Evolutionary conservation across 2,329 filamentous ascomycete genomes (phyloP), one percentile per base, ranked within the genome.

Genomic region (Verticillium dahliae): DNA sequence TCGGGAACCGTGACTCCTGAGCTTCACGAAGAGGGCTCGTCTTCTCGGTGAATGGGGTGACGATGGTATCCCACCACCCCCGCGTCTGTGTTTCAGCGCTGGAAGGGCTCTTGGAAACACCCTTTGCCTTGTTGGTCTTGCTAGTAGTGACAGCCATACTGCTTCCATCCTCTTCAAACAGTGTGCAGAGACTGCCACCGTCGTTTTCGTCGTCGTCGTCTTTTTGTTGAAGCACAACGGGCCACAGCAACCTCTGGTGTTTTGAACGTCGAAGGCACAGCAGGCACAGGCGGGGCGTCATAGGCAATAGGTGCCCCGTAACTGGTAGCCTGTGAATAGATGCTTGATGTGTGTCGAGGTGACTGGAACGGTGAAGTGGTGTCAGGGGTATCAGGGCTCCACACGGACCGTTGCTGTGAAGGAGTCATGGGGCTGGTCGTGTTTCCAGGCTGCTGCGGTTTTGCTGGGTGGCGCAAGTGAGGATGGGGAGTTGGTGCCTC

Each of bases 1-100:
- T 35, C 15, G n/a, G 15, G 4, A 35, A 15, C 11, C 70, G 65
- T 62, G 58, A 68, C 58, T 65, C 65, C 34, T 58, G 55, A 27
- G 60, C 57, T 33, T 61, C 58, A 10, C 56, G 58, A 11, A 63
- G 9, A 15, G 64, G 65, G 50, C 66, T 65, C 57, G 62, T 73
- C 68, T 67, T 80, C 68, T 82, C 78, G 15, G 74, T 68, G 68
- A 92, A 92, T 0, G 90, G 90, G 1, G 89, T 90, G 7, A 84
- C 87, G 61, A 92, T 85, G 66, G 90, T 81, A 68, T 91, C 90
- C 90, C 90, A 92, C 89, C 90, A 92, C 22, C 90, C 90, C 63
- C 81, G 80, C 33, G 87, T 88, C 61, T 80, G 81, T 11, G 84
- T 81, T 52, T 78, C 81, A 34, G 83, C 84, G 50, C 82, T 84